phyloP scores from a whole-genome alignment of 2,329 filamentous ascomycete genomes.

The Diaporthe sp. region DNA sequence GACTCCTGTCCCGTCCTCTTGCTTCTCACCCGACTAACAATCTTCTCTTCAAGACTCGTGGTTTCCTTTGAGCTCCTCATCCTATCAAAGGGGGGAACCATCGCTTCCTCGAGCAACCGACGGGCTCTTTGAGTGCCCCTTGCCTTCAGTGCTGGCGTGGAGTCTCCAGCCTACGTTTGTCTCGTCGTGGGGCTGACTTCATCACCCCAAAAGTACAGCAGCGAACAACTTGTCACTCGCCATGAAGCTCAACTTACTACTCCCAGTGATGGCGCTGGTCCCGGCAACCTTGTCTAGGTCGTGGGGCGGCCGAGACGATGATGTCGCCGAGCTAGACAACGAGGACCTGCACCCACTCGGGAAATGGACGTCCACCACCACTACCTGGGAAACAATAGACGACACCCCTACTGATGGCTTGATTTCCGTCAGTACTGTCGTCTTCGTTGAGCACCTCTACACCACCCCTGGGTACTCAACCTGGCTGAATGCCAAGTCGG shows the following conservation, averaged over 20 bases:
- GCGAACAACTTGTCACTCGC: background rate
- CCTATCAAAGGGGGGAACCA: background rate
- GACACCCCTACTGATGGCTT: too few relatives aligned
- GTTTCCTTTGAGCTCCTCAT: background rate
- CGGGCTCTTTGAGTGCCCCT: background rate
- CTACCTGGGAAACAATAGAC: background rate
- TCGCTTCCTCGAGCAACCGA: background rate
- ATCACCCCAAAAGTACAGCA: background rate
- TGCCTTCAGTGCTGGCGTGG: background rate
- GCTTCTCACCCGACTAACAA: background rate
- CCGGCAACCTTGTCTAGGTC: background rate
- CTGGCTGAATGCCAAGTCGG: background rate
- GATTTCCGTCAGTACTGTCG: slow-evolving; percentile 6
- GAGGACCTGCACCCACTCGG: background rate
- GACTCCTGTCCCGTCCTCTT: background rate
- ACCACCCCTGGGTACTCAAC: slow-evolving; percentile 17
- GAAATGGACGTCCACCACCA: background rate
- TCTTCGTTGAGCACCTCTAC: background rate
- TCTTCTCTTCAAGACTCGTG: background rate
- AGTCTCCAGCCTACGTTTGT: background rate
- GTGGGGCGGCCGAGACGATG: background rate
- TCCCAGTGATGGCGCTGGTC: background rate
- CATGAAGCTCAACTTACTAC: background rate
- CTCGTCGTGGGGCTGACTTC: background rate
- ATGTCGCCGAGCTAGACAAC: background rate